Percentiles rank a stretch among this genome's conserved stretches.
Conservation (phyloP, 768 basidiomycete species). For the Mycena sanguinolenta region DNA sequence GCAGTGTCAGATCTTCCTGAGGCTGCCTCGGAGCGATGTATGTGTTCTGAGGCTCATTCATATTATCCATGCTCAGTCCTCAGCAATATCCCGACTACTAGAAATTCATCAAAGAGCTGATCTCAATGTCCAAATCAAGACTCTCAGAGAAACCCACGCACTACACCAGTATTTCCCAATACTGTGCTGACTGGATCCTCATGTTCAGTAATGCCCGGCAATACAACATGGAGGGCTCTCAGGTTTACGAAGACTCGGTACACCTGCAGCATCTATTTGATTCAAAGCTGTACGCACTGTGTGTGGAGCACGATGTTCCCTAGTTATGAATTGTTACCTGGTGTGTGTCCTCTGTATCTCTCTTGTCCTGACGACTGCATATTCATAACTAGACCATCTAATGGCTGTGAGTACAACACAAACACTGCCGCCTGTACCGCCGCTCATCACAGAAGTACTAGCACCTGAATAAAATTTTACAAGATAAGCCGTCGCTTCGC, state of each 20-base stretch:
- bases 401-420: not conserved
- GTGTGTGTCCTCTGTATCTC: not conserved
- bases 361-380: not conserved
- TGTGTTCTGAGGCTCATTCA: not conserved
- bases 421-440: conserved; percentile 8
- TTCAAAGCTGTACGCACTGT: not conserved
- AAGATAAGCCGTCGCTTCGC: too few relatives aligned
- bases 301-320: not conserved
- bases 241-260: conserved; percentile 16
- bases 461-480: not conserved
- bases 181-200: conserved; percentile 17
- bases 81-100: conserved; percentile 10
- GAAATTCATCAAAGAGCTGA: not conserved
- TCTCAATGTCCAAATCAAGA: conserved; percentile 5
- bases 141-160: not conserved
- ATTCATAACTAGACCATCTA: too few relatives aligned
- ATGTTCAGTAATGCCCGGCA: conserved; percentile 22
- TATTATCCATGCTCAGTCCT: not conserved
- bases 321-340: not conserved
- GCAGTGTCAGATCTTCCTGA: not conserved
- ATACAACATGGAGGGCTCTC: conserved; percentile 16
- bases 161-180: conserved; percentile 6
- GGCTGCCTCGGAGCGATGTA: conserved; percentile 5
- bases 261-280: conserved; percentile 17
- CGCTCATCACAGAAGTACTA: conserved; percentile 1